These are phyloP conservation scores for Durusdinium trenchii DNA, from an alignment of 73 alveolate species.

Conservation along the genomic window DNA sequence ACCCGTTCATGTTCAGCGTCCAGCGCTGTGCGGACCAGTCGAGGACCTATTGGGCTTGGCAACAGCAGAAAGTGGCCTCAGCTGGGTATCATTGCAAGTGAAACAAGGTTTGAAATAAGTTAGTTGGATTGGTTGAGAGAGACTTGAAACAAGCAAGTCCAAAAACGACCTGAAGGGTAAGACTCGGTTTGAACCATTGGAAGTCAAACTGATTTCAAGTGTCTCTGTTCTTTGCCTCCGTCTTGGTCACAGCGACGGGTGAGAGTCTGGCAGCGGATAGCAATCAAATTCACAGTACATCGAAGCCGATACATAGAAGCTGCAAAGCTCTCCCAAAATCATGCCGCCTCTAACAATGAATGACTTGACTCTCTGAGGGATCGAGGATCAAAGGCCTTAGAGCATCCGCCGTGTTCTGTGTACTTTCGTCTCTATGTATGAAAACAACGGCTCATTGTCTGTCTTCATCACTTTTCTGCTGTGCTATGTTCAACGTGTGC, in stretches of 20 bases:
- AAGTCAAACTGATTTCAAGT: neutral
- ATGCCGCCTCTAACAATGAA: constrained; percentile 55
- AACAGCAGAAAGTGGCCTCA: constrained; percentile 66
- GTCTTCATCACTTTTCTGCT: too few relatives aligned
- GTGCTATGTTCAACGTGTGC: too few relatives aligned
- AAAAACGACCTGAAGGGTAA: neutral
- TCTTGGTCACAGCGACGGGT: constrained; percentile 65
- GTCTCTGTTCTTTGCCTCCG: constrained; percentile 44
- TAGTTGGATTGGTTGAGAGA: too few relatives aligned
- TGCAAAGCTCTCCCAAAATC: neutral
- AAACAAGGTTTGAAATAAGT: neutral
- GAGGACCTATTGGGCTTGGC: constrained; percentile 80
- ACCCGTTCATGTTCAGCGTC: neutral
- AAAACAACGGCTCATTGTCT: too few relatives aligned
- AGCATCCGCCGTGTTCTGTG: neutral
- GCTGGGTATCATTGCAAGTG: neutral
- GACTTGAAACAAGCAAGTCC: neutral
- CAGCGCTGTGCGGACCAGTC: constrained; percentile 44
- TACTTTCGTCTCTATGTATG: neutral
- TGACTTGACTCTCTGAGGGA: constrained; percentile 61
- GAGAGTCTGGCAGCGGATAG: neutral
- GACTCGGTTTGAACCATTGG: neutral
- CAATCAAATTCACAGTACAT: neutral
- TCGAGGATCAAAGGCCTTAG: constrained; percentile 81
- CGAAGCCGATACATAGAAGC: neutral